These are phyloP conservation scores for Fraxinus floribunda DNA, from an alignment of 305 asterid genomes.

Conservation along the genomic window DNA sequence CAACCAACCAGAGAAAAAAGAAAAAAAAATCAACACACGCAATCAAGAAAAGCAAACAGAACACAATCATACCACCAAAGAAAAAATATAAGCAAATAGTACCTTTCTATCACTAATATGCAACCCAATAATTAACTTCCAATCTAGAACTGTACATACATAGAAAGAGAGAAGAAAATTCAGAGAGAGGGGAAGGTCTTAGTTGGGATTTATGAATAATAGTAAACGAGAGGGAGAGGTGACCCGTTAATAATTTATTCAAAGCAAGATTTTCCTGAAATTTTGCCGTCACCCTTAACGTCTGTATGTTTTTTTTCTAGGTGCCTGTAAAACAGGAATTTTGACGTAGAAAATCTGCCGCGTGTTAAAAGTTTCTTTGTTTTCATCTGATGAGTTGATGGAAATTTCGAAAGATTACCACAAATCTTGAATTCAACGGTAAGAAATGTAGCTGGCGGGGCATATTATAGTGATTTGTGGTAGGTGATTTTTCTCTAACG, in stretches of 20 bases:
- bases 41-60: constrained; percentile 15
- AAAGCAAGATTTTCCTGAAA: constrained; percentile 15
- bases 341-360: constrained; percentile 22
- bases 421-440: constrained; percentile 41
- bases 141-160: neutral
- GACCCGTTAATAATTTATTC: constrained; percentile 37
- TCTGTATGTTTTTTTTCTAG: constrained; percentile 15
- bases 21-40: neutral
- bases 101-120: neutral
- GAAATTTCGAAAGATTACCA: constrained; percentile 29
- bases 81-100: neutral
- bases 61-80: constrained; percentile 9
- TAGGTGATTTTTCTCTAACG: constrained; percentile 10
- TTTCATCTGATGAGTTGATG: neutral
- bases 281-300: constrained; percentile 55
- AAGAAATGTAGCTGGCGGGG: constrained; percentile 26
- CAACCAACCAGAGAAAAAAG: neutral
- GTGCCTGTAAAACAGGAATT: constrained; percentile 13
- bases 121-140: neutral
- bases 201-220: neutral
- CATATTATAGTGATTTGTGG: constrained; percentile 15
- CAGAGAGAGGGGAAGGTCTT: neutral
- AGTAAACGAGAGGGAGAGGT: constrained; percentile 6
- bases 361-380: constrained; percentile 32
- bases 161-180: neutral